These are phyloP conservation scores for Cyphellophora europaea DNA, from an alignment of 2,329 filamentous ascomycete genomes.

Conservation along the genomic window DNA sequence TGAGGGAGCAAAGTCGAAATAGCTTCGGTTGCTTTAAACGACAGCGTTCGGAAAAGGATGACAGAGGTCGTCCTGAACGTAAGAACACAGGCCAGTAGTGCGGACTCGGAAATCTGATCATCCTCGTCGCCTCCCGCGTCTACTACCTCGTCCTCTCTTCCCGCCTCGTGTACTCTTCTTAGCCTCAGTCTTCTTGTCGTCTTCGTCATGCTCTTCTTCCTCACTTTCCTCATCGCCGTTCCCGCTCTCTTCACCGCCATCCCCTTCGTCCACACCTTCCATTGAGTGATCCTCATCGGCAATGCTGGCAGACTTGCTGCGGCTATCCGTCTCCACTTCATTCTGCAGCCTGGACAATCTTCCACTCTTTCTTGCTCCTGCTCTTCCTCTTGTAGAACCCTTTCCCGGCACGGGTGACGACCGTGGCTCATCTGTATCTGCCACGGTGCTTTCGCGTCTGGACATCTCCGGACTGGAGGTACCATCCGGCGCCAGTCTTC, in stretches of 20 bases:
- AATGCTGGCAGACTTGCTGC: conserved; percentile 21
- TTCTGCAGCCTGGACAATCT: conserved; percentile 30
- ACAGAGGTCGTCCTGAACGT: conserved; percentile 6
- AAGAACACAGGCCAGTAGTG: neutral
- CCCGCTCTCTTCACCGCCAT: conserved; percentile 27
- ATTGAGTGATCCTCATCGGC: conserved; percentile 27
- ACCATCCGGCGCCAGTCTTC: conserved; percentile 28
- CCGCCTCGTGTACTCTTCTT: conserved; percentile 1
- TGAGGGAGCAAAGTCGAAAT: conserved; percentile 71
- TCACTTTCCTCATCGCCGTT: conserved; percentile 26
- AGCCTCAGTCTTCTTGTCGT: conserved; percentile 8
- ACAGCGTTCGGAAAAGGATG: conserved; percentile 32
- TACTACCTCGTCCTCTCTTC: conserved; percentile 2
- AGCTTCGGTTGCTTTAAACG: conserved; percentile 83
- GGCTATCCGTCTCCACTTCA: conserved; percentile 25
- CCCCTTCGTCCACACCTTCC: conserved; percentile 27
- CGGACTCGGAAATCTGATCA: conserved; percentile 17
- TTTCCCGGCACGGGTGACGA: conserved; percentile 17
- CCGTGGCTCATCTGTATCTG: conserved; percentile 37
- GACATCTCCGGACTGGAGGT: conserved; percentile 19
- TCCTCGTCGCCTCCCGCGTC: conserved; percentile 29
- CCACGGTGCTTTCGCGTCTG: conserved; percentile 34
- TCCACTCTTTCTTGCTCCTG: conserved; percentile 7
- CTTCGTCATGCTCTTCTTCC: conserved; percentile 27
- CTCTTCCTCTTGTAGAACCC: neutral